Conservation (phyloP, 805 yeast genomes). For the Brettanomyces sp. region DNA sequence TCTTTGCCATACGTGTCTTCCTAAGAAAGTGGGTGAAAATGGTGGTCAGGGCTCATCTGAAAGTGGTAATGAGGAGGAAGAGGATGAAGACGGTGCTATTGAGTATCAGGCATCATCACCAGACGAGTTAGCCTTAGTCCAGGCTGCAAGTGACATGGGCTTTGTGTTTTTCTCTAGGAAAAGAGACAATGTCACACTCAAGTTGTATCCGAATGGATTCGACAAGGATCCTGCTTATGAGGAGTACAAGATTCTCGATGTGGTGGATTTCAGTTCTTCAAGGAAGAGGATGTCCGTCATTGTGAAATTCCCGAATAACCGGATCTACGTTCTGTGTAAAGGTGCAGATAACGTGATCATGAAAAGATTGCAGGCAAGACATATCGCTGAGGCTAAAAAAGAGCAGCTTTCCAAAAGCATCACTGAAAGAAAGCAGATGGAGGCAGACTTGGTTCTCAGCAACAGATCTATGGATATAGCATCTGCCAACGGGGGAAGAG, state of each 20-base stretch:
- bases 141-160: conserved; percentile 94
- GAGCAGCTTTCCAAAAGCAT: conserved; percentile 52
- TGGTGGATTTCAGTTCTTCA: conserved; percentile 75
- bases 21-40: conserved; percentile 35
- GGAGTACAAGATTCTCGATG: conserved; percentile 64
- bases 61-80: conserved; percentile 4
- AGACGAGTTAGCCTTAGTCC: conserved; percentile 87
- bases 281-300: conserved; percentile 94
- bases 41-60: not conserved
- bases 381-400: conserved; percentile 54
- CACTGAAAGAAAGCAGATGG: conserved; percentile 57
- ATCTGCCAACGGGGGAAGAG: not conserved
- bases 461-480: conserved; percentile 8
- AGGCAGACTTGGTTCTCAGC: conserved; percentile 66
- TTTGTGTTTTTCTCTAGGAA: conserved; percentile 69
- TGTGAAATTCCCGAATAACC: conserved; percentile 64
- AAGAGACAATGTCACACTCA: conserved; percentile 49
- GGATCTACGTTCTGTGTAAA: conserved; percentile 74
- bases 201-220: conserved; percentile 79
- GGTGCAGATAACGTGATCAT: conserved; percentile 92
- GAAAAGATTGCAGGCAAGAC: conserved; percentile 54
- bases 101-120: conserved; percentile 94
- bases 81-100: conserved; percentile 35
- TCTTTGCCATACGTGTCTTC: conserved; percentile 83
- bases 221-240: conserved; percentile 55